These are phyloP conservation scores for Cercospora sesami DNA, from an alignment of 2,329 filamentous ascomycete species.

Conservation along the genomic window DNA sequence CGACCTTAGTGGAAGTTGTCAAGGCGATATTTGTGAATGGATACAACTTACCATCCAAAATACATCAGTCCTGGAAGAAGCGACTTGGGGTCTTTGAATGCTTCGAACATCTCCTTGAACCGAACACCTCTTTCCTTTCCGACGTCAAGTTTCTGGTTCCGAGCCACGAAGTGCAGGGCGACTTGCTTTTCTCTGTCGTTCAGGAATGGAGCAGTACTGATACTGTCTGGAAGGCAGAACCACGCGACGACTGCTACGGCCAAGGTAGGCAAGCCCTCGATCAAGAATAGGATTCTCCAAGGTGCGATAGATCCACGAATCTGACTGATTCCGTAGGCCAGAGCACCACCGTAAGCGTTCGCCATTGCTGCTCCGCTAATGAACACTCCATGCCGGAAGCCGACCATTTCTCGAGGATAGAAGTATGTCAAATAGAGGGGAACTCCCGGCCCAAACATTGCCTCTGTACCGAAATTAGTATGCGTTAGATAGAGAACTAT, in stretches of 20 bases:
- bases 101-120: conserved; percentile 24
- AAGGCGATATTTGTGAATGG: not conserved
- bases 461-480: too few relatives aligned
- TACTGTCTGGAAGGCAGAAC: conserved; percentile 49
- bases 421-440: conserved; percentile 66
- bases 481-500: too few relatives aligned
- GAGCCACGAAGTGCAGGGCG: conserved; percentile 25
- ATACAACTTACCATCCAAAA: conserved; percentile 25
- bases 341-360: conserved; percentile 72
- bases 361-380: conserved; percentile 63
- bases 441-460: conserved; percentile 49
- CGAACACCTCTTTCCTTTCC: conserved; percentile 26
- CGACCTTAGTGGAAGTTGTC: not conserved
- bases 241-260: conserved; percentile 57
- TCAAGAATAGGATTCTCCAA: conserved; percentile 63
- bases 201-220: conserved; percentile 48
- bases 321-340: conserved; percentile 64
- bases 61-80: conserved; percentile 27
- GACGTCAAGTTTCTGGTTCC: conserved; percentile 25
- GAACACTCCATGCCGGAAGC: conserved; percentile 58
- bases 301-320: conserved; percentile 57
- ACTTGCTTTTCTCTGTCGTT: conserved; percentile 48
- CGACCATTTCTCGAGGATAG: conserved; percentile 59
- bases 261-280: conserved; percentile 64
- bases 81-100: conserved; percentile 28